A percentile compares a stretch with the other conserved stretches of the same genome.
These are phyloP conservation scores for Suillus bovinus DNA, from an alignment of 768 basidiomycete genomes.

Conservation along the genomic window DNA sequence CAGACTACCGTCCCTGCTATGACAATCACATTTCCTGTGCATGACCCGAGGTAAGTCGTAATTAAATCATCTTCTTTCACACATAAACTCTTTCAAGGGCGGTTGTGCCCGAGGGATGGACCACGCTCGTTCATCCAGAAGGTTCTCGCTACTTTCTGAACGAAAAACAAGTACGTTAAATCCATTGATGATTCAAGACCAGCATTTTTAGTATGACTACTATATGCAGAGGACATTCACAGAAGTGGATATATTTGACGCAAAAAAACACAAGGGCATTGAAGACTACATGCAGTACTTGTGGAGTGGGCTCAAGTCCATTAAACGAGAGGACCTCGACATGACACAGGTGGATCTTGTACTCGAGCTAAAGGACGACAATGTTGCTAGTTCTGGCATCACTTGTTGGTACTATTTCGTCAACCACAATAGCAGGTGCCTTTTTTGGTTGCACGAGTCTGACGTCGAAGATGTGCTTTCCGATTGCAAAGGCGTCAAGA, in stretches of 20 bases:
- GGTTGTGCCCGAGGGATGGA: constrained; percentile 38
- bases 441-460: background rate
- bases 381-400: background rate
- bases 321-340: background rate
- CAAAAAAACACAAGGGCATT: background rate
- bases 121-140: constrained; percentile 23
- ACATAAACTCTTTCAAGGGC: background rate
- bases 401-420: background rate
- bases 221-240: background rate
- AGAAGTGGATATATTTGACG: background rate
- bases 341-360: background rate
- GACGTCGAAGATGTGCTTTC: background rate
- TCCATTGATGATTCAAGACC: background rate
- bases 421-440: background rate
- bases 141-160: constrained; percentile 63
- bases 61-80: background rate
- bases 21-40: background rate
- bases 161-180: constrained; percentile 38
- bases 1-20: background rate
- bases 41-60: background rate
- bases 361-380: background rate
- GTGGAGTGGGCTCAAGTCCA: background rate
- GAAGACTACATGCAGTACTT: background rate
- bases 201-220: background rate
- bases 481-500: background rate